phyloP scores from a whole-genome alignment of 2,329 filamentous ascomycete genomes.

The Grosmannia clavigera region DNA sequence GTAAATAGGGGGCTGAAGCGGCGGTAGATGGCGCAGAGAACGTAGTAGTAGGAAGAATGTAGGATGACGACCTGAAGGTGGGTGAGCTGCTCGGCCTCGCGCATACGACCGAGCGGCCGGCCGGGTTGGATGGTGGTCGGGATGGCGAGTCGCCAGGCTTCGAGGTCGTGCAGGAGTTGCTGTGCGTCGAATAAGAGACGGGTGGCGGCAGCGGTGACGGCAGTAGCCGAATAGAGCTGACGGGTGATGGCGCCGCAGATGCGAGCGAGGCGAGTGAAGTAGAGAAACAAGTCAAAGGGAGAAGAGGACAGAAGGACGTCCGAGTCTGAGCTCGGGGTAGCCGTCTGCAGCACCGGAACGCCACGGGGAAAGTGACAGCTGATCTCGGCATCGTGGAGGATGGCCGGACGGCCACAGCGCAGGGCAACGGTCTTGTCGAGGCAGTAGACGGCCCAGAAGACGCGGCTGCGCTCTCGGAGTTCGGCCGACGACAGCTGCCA shows the following conservation, averaged over 20 bases:
- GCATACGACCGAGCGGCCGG: background rate
- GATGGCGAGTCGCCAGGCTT: background rate
- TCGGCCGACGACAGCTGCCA: conserved; percentile 1
- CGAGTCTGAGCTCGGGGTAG: too few relatives aligned
- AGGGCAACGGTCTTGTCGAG: conserved; percentile 6
- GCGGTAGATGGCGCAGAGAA: conserved; percentile 4
- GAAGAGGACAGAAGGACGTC: background rate
- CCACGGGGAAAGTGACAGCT: conserved; percentile 3
- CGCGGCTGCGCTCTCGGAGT: conserved; percentile 3
- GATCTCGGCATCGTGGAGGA: conserved; percentile 1
- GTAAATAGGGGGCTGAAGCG: conserved; percentile 4
- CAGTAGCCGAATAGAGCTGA: background rate
- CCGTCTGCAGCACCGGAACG: background rate
- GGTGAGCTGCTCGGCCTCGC: background rate
- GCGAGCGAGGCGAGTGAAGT: conserved; percentile 1
- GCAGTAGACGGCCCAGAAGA: conserved; percentile 5
- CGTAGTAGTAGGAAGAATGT: conserved; percentile 5
- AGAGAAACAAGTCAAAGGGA: conserved; percentile 2
- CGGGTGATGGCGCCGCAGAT: conserved; percentile 2
- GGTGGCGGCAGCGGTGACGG: background rate
- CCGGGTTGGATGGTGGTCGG: background rate
- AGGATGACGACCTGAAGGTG: background rate
- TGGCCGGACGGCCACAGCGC: conserved; percentile 1
- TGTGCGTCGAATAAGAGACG: background rate
- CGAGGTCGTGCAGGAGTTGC: background rate